These are phyloP conservation scores for Hordeum pubiflorum DNA, from an alignment of 202 grass and related monocot species.

Conservation along the genomic window DNA sequence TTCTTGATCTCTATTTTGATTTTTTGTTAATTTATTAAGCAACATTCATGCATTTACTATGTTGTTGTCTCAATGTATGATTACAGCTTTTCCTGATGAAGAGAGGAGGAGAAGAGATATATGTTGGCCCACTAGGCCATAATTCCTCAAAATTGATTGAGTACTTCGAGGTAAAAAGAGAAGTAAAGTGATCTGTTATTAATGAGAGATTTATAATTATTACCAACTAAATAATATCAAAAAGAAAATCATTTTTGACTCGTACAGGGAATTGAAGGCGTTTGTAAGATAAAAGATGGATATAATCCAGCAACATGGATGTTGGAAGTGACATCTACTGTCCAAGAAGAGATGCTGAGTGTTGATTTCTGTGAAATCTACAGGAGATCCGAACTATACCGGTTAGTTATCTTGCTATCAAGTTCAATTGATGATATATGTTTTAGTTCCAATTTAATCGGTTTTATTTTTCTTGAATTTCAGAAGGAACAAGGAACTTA, in stretches of 20 bases:
- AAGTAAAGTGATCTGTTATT: constrained; percentile 2
- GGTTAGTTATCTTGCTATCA: constrained; percentile 33
- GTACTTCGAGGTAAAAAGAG: constrained; percentile 72
- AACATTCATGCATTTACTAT: neutral
- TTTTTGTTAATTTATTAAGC: neutral
- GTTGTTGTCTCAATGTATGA: neutral
- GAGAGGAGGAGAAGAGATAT: constrained; percentile 93
- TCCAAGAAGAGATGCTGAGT: constrained; percentile 63
- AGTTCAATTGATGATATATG: neutral
- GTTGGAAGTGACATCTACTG: constrained; percentile 60
- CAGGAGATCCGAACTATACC: constrained; percentile 57
- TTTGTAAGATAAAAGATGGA: constrained; percentile 68
- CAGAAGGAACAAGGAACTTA: constrained; percentile 74
- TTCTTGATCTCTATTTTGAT: constrained; percentile 18
- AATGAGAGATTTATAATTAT: neutral
- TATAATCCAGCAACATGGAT: constrained; percentile 93
- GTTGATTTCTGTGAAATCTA: constrained; percentile 60
- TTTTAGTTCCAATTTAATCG: neutral
- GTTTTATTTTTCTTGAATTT: constrained; percentile 17
- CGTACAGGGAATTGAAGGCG: constrained; percentile 53
- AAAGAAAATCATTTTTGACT: constrained; percentile 9
- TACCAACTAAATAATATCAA: neutral
- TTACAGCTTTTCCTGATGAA: constrained; percentile 94
- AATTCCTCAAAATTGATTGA: constrained; percentile 71
- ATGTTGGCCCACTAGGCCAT: constrained; percentile 79